Evolutionary conservation across 306 rosid genomes (phyloP).

Genomic region (Cicer yamashitae): DNA sequence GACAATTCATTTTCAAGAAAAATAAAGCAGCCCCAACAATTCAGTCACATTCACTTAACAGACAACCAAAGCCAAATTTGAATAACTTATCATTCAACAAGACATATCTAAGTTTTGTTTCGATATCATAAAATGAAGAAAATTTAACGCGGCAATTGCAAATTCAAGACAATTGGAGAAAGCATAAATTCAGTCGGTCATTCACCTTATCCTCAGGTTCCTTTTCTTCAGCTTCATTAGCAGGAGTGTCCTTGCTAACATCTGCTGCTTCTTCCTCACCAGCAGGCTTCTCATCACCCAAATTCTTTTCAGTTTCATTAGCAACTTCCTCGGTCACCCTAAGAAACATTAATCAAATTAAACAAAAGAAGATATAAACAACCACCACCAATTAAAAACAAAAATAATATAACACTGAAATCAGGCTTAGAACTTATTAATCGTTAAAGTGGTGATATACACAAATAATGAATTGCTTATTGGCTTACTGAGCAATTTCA

Average conservation of each 20-base stretch:
- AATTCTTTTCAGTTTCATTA: constrained; percentile 67
- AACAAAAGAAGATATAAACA: neutral
- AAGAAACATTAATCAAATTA: neutral
- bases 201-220: constrained; percentile 88
- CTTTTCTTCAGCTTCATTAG: constrained; percentile 70
- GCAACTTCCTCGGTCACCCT: constrained; percentile 74
- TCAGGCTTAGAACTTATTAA: neutral
- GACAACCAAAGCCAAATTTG: neutral
- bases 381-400: neutral
- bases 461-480: neutral
- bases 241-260: constrained; percentile 64
- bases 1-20: neutral
- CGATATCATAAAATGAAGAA: neutral
- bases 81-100: neutral
- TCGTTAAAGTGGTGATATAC: neutral
- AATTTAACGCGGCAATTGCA: neutral
- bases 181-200: neutral
- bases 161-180: neutral
- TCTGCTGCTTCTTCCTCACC: constrained; percentile 59
- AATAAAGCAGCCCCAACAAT: constrained; percentile 5
- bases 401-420: neutral
- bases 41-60: neutral
- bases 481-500: constrained; percentile 68
- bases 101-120: neutral
- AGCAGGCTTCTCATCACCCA: constrained; percentile 75